Evolutionary conservation across 2,329 filamentous ascomycete species (phyloP), one percentile per base, ranked within the genome.

Genomic region (Fusarium zealandicum): DNA sequence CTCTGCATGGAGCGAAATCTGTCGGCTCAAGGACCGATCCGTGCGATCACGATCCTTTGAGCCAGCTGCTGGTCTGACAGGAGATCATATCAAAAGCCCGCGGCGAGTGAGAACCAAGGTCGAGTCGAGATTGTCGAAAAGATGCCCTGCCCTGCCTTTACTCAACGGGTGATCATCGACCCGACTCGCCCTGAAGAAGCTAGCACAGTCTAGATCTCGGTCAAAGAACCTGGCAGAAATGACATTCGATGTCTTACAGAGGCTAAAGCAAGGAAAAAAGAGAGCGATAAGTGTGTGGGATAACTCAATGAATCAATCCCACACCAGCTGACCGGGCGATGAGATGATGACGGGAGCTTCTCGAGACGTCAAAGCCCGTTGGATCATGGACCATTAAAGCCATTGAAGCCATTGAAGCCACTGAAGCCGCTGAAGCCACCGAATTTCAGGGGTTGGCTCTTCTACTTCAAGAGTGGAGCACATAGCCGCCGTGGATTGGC

Each of bases 401-500:
- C n/a, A n/a, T n/a, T n/a, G n/a, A n/a, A n/a, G 31, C 12, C 48
- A 22, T 54, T 39, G 38, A 48, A 57, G 45, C 52, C 42, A 45
- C 44, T 31, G 39, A 45, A 54, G 50, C 50, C 36, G 51, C 46
- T 20, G 35, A 14, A n/a, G n/a, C n/a, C 20, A 25, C 33, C 8
- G 30, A n/a, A 27, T n/a, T 17, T 28, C 37, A 47, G 46, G 36
- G 43, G 36, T 13, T 14, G 25, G 11, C 16, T n/a, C 17, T 25
- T 8, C 35, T 6, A 17, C 17, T 27, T 18, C 14, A 38, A 16
- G 22, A 38, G 40, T 41, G 40, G 41, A 45, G 39, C 20, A 42
- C 17, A 28, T 33, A 61, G 51, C 32, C 54, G 36, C 28, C 11
- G 17, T 7, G 41, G 51, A 64, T 65, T 64, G 63, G 63, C 18